Base-by-base conservation (phyloP, 2,329 filamentous ascomycete genomes). In the Trichoderma hamatum region DNA sequence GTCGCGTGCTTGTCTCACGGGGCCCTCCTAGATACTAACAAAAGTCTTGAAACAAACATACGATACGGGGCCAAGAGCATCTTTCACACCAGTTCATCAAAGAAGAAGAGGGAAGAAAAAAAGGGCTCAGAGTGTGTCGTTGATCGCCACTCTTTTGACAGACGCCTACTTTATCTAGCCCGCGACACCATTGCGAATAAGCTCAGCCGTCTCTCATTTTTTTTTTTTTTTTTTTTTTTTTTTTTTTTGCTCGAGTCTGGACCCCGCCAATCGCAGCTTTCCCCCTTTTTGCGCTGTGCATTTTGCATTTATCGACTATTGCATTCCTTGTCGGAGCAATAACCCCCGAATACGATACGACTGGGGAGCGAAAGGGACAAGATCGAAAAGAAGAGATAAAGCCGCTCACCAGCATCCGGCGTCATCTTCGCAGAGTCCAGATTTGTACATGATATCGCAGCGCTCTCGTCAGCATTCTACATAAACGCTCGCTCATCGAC, bases 1-100 rank as follows among this genome's bases (percentile, higher is more conserved):
- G 58, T 55, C 63, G 63, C 63, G 63, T 66, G 63, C 63, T 58
- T 66, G 63, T 66, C 63, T 66, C 63, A 66, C 63, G 63, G 54
- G 63, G 54, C 26, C 46, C 24, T 66, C 62, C 46, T 46, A 30
- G 51, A 21, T 34, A 49, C n/a, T 49, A 49, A 49, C 16, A 55
- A 55, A 43, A 16, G 24, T 19, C 51, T 39, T 30, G 24, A n/a
- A 49, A 34, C 54, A 34, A 39, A 58, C 52, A n/a, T 46, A 49
- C 52, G 63, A 58, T 49, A 66, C 63, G 62, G 56, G 26, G 26
- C 26, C 34, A 28, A 11, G 26, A 28, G 62, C 49, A 65, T 65
- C 62, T 21, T 49, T 56, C 34, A 10, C 32, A 21, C 51, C 13
- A 67, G 13, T 24, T 51, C 30, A 43, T 51, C 54, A 52, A 65